A percentile compares a stretch with the other conserved stretches of the same genome.
Conservation (phyloP, 305 asterid genomes). For the Solanum hybrid region DNA sequence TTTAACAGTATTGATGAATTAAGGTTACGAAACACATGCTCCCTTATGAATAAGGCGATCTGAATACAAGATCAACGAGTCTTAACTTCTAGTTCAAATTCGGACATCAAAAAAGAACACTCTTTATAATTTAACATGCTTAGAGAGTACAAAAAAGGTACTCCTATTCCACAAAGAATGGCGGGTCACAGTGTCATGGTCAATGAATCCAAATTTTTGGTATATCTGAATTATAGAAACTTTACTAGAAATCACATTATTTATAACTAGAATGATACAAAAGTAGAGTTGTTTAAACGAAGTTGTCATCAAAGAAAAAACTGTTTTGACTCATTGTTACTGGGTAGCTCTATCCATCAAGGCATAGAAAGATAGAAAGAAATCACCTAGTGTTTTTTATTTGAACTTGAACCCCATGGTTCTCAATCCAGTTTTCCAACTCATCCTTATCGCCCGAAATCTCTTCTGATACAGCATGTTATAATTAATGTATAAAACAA, state of each 20-base stretch:
- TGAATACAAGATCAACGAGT: not conserved
- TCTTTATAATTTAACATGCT: not conserved
- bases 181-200: not conserved
- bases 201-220: not conserved
- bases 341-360: not conserved
- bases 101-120: not conserved
- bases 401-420: not conserved
- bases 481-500: no score
- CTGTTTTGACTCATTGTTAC: not conserved
- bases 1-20: not conserved
- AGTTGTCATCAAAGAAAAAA: not conserved
- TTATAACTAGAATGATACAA: not conserved
- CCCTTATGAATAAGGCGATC: not conserved
- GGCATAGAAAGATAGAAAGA: not conserved
- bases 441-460: not conserved
- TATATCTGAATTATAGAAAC: not conserved
- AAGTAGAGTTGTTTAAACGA: not conserved
- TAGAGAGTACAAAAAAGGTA: not conserved
- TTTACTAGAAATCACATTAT: not conserved
- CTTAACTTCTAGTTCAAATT: not conserved
- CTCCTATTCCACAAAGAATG: not conserved
- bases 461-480: not conserved
- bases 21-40: not conserved
- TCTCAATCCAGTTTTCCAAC: not conserved
- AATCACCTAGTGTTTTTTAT: not conserved